phyloP scores from a whole-genome alignment of 2,329 filamentous ascomycete species.

The Ploettnerulaceae sp. region DNA sequence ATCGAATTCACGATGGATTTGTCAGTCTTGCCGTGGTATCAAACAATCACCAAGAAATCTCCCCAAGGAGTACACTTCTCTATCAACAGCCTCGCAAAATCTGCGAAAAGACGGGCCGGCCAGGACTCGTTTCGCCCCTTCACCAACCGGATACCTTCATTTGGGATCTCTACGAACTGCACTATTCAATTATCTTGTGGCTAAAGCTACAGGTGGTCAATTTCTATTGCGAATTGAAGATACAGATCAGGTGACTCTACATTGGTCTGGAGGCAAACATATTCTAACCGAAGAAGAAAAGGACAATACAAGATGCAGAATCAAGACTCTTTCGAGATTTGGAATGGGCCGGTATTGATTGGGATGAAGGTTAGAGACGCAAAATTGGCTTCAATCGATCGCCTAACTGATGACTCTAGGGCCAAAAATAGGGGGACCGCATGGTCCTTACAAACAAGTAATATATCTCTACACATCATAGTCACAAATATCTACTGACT shows the following conservation, averaged over 20 bases:
- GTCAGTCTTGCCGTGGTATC: constrained; percentile 22
- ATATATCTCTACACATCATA: constrained; percentile 8
- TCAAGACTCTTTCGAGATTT: constrained; percentile 72
- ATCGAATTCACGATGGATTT: constrained; percentile 23
- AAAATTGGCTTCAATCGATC: background rate
- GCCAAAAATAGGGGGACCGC: constrained; percentile 73
- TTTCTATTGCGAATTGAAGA: constrained; percentile 92
- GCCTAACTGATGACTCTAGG: constrained; percentile 43
- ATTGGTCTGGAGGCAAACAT: constrained; percentile 2
- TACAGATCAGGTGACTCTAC: constrained; percentile 69
- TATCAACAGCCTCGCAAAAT: constrained; percentile 18
- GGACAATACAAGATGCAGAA: constrained; percentile 77
- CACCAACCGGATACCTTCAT: constrained; percentile 90
- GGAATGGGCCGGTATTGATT: constrained; percentile 80
- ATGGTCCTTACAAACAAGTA: constrained; percentile 83
- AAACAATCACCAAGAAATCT: constrained; percentile 1
- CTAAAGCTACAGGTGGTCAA: constrained; percentile 79
- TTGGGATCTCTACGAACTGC: constrained; percentile 88
- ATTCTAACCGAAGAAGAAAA: constrained; percentile 53
- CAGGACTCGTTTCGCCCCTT: constrained; percentile 87
- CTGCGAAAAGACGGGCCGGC: constrained; percentile 50
- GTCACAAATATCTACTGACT: constrained; percentile 13
- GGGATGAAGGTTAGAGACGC: constrained; percentile 74
- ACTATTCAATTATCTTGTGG: constrained; percentile 92
- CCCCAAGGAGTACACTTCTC: constrained; percentile 3